phyloP scores from a whole-genome alignment of 78 protist genomes.

The Neovahlkampfia damariscottae region DNA sequence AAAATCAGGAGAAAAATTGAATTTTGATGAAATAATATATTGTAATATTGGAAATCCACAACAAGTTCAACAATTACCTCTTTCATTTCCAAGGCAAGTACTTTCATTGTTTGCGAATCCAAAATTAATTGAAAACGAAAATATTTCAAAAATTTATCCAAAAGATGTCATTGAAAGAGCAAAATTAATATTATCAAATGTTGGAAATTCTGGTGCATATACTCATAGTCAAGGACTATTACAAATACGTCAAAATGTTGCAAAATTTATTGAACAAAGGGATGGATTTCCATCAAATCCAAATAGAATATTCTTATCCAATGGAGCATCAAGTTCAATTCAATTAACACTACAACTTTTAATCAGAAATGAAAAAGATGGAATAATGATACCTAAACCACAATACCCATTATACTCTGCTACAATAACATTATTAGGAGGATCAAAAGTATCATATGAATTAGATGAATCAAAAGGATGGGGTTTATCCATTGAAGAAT shows the following conservation, averaged over 20 bases:
- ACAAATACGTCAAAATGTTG: conserved; percentile 61
- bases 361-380: conserved; percentile 18
- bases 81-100: conserved; percentile 88
- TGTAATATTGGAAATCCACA: conserved; percentile 99
- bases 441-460: conserved; percentile 65
- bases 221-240: conserved; percentile 73
- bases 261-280: conserved; percentile 58
- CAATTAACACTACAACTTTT: conserved; percentile 31
- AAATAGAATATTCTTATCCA: conserved; percentile 80
- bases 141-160: conserved; percentile 34
- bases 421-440: conserved; percentile 63
- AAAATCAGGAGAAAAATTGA: conserved; percentile 5
- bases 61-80: conserved; percentile 80
- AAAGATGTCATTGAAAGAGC: conserved; percentile 73
- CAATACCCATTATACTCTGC: conserved; percentile 99
- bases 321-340: conserved; percentile 91
- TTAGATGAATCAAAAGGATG: conserved; percentile 65
- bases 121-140: not conserved
- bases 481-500: conserved; percentile 13
- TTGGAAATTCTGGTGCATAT: conserved; percentile 78
- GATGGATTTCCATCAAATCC: conserved; percentile 13
- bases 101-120: conserved; percentile 23
- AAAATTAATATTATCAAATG: not conserved
- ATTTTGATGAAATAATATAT: conserved; percentile 63
- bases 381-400: conserved; percentile 93